Conservation (phyloP, 768 basidiomycete genomes). For the Cystobasidium tubakii region DNA sequence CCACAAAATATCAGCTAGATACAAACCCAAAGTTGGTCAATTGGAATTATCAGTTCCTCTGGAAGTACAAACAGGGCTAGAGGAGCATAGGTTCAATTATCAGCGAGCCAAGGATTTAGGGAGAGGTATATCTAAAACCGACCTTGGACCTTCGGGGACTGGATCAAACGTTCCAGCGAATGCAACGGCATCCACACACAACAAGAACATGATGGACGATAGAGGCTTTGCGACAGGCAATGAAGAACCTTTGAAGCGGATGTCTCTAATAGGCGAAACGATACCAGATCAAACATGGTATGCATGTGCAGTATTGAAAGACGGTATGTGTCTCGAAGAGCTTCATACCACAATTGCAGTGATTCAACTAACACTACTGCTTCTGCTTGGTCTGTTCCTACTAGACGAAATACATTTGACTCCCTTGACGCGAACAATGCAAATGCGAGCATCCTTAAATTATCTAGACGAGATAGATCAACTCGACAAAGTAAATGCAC, state of each 20-base stretch:
- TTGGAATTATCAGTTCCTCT: conserved; percentile 46
- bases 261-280: conserved; percentile 41
- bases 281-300: conserved; percentile 48
- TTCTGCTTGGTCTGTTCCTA: too few species aligned
- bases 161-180: background rate
- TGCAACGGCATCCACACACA: conserved; percentile 21
- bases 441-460: conserved; percentile 47
- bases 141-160: conserved; percentile 16
- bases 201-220: conserved; percentile 13
- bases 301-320: conserved; percentile 46
- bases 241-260: conserved; percentile 40
- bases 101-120: conserved; percentile 41
- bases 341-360: too few species aligned
- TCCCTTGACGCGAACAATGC: conserved; percentile 46
- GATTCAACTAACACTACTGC: too few species aligned
- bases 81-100: conserved; percentile 43
- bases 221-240: conserved; percentile 32
- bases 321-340: conserved; percentile 44
- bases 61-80: conserved; percentile 36
- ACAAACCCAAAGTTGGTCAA: conserved; percentile 44
- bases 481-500: conserved; percentile 38
- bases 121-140: conserved; percentile 36
- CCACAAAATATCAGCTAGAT: conserved; percentile 40
- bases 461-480: conserved; percentile 47
- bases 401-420: conserved; percentile 48